A percentile compares a stretch with the other conserved stretches of the same genome.
These are phyloP conservation scores for Platanus orientalis DNA, from an alignment of 164 flowering plant species.

Conservation along the genomic window DNA sequence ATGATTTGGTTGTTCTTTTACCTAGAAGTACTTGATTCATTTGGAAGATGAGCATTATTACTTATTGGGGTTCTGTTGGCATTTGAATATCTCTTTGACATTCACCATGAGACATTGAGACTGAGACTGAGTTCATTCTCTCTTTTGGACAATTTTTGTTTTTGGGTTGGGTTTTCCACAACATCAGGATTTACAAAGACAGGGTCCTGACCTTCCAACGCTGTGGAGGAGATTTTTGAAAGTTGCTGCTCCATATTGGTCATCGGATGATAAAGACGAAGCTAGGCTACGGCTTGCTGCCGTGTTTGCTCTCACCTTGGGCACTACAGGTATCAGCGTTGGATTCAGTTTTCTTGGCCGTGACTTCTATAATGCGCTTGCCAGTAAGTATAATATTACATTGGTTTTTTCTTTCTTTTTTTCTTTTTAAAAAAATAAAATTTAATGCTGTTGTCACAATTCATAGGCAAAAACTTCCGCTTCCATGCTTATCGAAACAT, in stretches of 20 bases:
- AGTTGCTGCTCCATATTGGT: conserved; percentile 96
- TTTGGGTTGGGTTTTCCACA: background rate
- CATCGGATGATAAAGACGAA: conserved; percentile 68
- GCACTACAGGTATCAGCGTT: conserved; percentile 94
- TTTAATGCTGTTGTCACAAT: background rate
- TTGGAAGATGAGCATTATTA: background rate
- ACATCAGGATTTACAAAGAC: conserved; percentile 24
- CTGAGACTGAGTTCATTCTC: background rate
- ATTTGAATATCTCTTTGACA: no score
- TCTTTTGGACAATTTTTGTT: background rate
- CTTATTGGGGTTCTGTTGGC: background rate
- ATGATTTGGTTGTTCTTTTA: no score
- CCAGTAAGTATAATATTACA: conserved; percentile 44
- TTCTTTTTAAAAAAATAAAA: no score
- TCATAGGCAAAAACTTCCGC: background rate
- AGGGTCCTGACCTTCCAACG: conserved; percentile 39
- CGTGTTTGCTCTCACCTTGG: conserved; percentile 87
- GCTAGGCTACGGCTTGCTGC: conserved; percentile 73
- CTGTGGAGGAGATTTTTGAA: conserved; percentile 78
- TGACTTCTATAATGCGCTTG: conserved; percentile 93
- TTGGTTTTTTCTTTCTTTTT: background rate
- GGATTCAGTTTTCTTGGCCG: conserved; percentile 95
- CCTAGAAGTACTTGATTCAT: background rate
- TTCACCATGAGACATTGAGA: background rate
- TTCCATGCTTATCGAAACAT: no score